Percentiles rank a stretch among this genome's conserved stretches.
These are phyloP conservation scores for Starmerella potacharoeniae DNA, from an alignment of 805 yeast species.

Conservation along the genomic window DNA sequence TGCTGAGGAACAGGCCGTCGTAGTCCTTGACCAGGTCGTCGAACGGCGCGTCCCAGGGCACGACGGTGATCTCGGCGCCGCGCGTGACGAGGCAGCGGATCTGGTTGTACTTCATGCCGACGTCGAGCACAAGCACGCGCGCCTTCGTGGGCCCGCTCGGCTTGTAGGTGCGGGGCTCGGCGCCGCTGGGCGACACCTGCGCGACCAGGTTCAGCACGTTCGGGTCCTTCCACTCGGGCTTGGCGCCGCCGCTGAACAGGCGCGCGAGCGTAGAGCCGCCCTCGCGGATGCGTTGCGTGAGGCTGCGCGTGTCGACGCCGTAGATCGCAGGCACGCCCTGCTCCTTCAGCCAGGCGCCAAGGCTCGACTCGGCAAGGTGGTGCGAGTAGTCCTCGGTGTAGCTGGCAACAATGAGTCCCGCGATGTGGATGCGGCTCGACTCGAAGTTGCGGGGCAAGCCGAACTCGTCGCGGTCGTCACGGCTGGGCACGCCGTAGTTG, in stretches of 20 bases:
- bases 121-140: conserved; percentile 80
- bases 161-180: conserved; percentile 56
- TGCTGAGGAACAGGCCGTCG: conserved; percentile 91
- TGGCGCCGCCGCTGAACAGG: conserved; percentile 45
- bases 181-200: conserved; percentile 51
- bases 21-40: conserved; percentile 51
- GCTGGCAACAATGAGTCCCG: conserved; percentile 93
- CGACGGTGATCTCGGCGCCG: conserved; percentile 92
- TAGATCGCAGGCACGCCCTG: conserved; percentile 91
- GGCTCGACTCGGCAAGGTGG: conserved; percentile 79
- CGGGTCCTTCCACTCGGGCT: conserved; percentile 90
- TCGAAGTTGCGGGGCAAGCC: conserved; percentile 85
- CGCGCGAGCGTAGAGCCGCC: conserved; percentile 91
- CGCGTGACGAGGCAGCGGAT: conserved; percentile 91
- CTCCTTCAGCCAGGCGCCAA: conserved; percentile 86
- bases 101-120: conserved; percentile 97
- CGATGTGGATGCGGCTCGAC: conserved; percentile 82
- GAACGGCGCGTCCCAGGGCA: conserved; percentile 90
- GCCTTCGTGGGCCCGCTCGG: conserved; percentile 39
- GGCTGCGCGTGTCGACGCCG: conserved; percentile 93
- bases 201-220: conserved; percentile 86
- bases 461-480: conserved; percentile 66
- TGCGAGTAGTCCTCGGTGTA: conserved; percentile 95
- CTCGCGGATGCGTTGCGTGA: conserved; percentile 87
- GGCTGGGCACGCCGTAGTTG: conserved; percentile 94